A percentile compares a stretch with the other conserved stretches of the same genome.
Evolutionary conservation across 2,329 filamentous ascomycete species (phyloP).

Genomic region (Trichoderma asperellum): DNA sequence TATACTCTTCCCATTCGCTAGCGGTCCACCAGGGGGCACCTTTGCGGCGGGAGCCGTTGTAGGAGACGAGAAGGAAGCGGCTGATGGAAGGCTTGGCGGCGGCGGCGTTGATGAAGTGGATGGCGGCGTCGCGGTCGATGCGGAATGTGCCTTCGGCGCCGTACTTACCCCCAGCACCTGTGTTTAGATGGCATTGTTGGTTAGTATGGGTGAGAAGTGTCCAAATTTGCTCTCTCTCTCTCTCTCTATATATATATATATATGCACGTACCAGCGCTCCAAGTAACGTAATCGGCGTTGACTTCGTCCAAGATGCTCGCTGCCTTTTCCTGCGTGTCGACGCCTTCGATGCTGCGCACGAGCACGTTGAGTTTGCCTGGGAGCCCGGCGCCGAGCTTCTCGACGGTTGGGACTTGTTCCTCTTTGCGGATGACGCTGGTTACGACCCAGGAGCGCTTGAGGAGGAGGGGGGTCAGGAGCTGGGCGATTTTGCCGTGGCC

Average conservation of each 20-base stretch:
- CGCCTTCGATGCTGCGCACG: conserved; percentile 71
- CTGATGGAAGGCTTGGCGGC: conserved; percentile 57
- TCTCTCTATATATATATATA: not conserved
- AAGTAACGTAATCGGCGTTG: conserved; percentile 68
- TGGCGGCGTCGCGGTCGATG: conserved; percentile 67
- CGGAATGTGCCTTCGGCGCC: conserved; percentile 58
- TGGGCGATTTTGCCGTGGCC: conserved; percentile 81
- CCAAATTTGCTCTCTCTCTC: no score
- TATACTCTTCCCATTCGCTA: conserved; percentile 53
- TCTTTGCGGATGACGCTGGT: conserved; percentile 76
- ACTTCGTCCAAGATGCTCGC: conserved; percentile 63
- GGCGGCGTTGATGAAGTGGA: conserved; percentile 64
- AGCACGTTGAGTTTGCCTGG: conserved; percentile 70
- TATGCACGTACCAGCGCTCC: conserved; percentile 61
- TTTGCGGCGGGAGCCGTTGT: conserved; percentile 56
- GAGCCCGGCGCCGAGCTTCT: conserved; percentile 61
- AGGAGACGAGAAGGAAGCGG: conserved; percentile 68
- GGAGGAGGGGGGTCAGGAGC: conserved; percentile 74
- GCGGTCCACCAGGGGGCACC: conserved; percentile 61
- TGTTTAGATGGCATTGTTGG: not conserved
- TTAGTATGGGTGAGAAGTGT: not conserved
- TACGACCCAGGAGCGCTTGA: conserved; percentile 74
- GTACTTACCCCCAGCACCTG: conserved; percentile 64
- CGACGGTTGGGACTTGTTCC: conserved; percentile 67
- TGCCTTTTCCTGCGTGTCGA: conserved; percentile 66